Conservation (phyloP, 176 grass and related monocot species). For the Musa itinerans region DNA sequence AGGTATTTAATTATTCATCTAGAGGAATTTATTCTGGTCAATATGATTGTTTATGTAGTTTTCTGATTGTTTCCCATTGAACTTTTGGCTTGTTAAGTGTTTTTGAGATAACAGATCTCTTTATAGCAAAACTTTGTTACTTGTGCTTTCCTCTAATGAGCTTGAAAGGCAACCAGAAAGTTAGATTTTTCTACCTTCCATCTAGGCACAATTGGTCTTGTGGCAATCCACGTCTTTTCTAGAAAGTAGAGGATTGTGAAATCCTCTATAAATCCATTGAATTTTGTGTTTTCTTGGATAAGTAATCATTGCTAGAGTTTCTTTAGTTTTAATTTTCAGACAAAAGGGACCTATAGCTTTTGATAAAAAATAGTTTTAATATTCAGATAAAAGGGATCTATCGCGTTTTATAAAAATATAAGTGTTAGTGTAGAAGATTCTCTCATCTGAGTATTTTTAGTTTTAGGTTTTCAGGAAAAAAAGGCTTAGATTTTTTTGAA, state of each 20-base stretch:
- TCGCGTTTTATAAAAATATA: no score
- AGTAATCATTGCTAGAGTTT: not conserved
- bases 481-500: no score
- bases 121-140: not conserved
- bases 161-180: not conserved
- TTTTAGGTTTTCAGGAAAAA: not conserved
- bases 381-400: not conserved
- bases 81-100: not conserved
- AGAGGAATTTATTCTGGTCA: not conserved
- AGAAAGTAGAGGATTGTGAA: not conserved
- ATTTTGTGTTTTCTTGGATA: not conserved
- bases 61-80: not conserved
- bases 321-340: not conserved
- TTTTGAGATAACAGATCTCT: not conserved
- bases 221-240: not conserved
- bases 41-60: not conserved
- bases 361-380: not conserved
- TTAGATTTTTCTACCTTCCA: not conserved
- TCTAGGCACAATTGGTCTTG: not conserved
- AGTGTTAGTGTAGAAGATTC: not conserved
- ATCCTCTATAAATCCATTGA: not conserved
- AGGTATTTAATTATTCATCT: not conserved
- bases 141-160: not conserved
- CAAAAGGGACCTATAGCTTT: not conserved
- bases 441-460: not conserved